Conservation (phyloP, 2,329 filamentous ascomycete genomes). For the Hysterium pulicare region DNA sequence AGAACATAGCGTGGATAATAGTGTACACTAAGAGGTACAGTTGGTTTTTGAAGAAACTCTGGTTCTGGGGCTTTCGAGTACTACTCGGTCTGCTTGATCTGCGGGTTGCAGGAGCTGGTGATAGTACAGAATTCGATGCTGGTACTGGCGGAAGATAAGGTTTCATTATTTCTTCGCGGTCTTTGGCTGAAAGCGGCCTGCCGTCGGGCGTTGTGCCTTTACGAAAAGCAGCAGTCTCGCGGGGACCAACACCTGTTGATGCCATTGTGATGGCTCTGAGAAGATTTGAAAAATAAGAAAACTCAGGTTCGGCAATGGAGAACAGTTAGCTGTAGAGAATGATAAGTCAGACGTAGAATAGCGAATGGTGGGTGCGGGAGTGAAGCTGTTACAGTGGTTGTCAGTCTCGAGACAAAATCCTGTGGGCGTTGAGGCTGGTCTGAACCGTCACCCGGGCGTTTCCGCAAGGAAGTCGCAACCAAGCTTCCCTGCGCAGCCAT, state of each 20-base stretch:
- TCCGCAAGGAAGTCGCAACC: no score
- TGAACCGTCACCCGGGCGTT: no score
- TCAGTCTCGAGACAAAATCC: no score
- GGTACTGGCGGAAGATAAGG: constrained; percentile 51
- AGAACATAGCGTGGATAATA: constrained; percentile 77
- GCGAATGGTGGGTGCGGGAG: no score
- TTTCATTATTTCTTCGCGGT: constrained; percentile 52
- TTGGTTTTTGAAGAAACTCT: constrained; percentile 59
- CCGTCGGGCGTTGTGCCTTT: constrained; percentile 35
- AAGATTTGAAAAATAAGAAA: no score
- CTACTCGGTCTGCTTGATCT: constrained; percentile 5
- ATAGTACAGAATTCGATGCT: constrained; percentile 7
- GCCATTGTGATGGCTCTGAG: constrained; percentile 25
- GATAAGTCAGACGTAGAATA: no score
- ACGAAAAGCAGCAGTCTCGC: constrained; percentile 33
- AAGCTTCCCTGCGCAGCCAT: no score
- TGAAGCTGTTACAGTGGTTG: no score
- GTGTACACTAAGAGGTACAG: constrained; percentile 66
- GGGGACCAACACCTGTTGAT: constrained; percentile 26
- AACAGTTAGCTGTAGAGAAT: no score
- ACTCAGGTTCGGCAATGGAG: no score
- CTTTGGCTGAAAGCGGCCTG: constrained; percentile 39
- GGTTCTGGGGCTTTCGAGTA: constrained; percentile 39
- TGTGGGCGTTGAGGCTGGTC: no score
- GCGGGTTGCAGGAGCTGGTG: constrained; percentile 2